phyloP scores from a whole-genome alignment of 306 rosid genomes.

The Castanea sativa region DNA sequence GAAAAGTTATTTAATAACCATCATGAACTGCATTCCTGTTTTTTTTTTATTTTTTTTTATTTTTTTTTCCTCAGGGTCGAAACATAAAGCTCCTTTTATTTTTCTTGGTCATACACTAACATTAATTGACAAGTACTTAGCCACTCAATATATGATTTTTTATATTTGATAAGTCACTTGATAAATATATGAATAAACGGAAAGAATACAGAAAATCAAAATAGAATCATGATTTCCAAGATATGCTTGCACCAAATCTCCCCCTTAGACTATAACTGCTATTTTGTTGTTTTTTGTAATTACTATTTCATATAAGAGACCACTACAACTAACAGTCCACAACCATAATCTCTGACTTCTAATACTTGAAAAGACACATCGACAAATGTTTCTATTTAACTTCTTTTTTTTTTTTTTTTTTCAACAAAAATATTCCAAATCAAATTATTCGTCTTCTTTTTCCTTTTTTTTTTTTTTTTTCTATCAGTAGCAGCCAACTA shows the following conservation, averaged over 20 bases:
- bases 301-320: too few species aligned
- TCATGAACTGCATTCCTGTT: background rate
- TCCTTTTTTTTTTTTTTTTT: background rate
- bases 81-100: background rate
- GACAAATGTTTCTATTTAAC: background rate
- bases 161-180: too few species aligned
- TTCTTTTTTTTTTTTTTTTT: background rate
- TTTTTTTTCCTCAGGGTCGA: background rate
- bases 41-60: too few species aligned
- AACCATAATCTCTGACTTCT: background rate
- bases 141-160: background rate
- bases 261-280: background rate
- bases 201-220: background rate
- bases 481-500: too few species aligned
- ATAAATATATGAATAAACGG: background rate
- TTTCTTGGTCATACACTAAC: background rate
- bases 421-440: background rate
- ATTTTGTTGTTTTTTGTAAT: too few species aligned
- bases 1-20: background rate
- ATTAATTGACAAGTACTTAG: background rate
- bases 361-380: background rate
- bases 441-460: background rate
- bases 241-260: background rate
- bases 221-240: background rate
- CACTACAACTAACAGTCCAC: background rate